phyloP scores from a whole-genome alignment of 306 rosid genomes.

The Fagus sylvatica region DNA sequence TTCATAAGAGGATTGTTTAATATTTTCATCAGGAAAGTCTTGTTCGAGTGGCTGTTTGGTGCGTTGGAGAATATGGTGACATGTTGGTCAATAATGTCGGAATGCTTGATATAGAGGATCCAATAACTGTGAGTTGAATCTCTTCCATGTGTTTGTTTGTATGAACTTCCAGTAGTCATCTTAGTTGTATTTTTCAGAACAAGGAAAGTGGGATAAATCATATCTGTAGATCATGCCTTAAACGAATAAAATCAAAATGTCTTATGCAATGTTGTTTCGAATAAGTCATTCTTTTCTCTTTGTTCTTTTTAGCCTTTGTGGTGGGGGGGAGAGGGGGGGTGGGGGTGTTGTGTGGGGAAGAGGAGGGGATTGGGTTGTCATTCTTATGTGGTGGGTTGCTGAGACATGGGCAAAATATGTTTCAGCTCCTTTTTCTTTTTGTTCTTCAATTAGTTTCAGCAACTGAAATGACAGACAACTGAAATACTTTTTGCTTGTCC shows the following conservation, averaged over 20 bases:
- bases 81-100: conserved; percentile 78
- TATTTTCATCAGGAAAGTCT: conserved; percentile 77
- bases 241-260: neutral
- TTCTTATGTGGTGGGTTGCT: neutral
- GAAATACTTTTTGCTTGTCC: neutral
- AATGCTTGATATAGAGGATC: conserved; percentile 88
- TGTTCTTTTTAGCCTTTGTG: neutral
- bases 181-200: neutral
- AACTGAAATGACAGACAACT: neutral
- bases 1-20: neutral
- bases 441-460: neutral
- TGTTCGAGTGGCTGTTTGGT: conserved; percentile 98
- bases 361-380: neutral
- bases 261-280: neutral
- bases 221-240: neutral
- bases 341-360: neutral
- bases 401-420: neutral
- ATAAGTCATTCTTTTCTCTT: neutral
- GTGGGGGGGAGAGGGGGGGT: neutral
- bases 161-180: conserved; percentile 7
- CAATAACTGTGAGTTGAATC: conserved; percentile 67
- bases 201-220: neutral
- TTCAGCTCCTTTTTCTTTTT: neutral
- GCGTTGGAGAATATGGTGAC: conserved; percentile 97
- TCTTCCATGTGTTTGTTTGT: conserved; percentile 18